A percentile compares a stretch with the other conserved stretches of the same genome.
phyloP scores from a whole-genome alignment of 2,329 filamentous ascomycete genomes.

The Sclerotinia minor region DNA sequence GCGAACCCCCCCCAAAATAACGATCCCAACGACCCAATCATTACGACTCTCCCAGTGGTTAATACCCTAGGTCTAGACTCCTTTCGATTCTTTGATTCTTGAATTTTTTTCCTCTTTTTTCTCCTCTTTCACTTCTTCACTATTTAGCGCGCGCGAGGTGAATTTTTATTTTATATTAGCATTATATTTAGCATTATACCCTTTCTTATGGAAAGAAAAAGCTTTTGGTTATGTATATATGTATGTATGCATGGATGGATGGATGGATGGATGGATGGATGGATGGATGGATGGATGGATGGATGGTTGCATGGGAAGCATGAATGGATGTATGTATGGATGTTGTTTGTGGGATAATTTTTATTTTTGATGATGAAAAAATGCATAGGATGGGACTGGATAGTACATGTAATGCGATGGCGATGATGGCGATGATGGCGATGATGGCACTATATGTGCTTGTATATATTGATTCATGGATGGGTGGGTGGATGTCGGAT shows the following conservation, averaged over 20 bases:
- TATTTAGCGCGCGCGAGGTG: not conserved
- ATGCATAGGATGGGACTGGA: constrained; percentile 7
- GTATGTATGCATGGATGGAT: not conserved
- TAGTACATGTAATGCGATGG: not conserved
- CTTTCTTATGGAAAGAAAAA: constrained; percentile 25
- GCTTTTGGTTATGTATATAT: not conserved
- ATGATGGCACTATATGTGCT: not conserved
- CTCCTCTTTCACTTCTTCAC: not conserved
- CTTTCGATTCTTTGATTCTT: not conserved
- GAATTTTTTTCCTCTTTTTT: too few relatives aligned
- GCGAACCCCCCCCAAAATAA: not conserved
- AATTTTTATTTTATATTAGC: not conserved
- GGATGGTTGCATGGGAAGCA: too few relatives aligned
- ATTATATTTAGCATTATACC: constrained; percentile 26
- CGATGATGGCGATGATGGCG: constrained; percentile 4
- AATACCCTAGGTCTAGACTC: not conserved
- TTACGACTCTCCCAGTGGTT: not conserved
- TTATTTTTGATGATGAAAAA: constrained; percentile 14
- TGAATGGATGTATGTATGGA: too few relatives aligned
- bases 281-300: not conserved
- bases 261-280: not conserved
- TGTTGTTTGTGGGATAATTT: constrained; percentile 16
- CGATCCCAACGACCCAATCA: constrained; percentile 11
- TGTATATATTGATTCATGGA: constrained; percentile 13
- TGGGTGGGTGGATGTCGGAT: not conserved